Evolutionary conservation across 441 rosid species (phyloP).

Genomic region (Viola pubescens): DNA sequence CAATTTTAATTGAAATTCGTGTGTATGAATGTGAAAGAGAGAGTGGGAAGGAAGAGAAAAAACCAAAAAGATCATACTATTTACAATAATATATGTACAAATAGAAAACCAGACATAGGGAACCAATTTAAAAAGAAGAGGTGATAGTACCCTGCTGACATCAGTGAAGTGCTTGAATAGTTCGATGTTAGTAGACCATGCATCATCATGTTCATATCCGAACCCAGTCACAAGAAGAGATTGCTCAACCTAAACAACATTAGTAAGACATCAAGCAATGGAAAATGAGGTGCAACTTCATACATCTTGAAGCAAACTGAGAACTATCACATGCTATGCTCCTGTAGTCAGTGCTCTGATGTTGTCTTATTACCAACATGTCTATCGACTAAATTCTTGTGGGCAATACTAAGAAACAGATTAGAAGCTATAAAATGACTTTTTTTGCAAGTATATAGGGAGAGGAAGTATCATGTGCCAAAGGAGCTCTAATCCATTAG

Average conservation of each 20-base stretch:
- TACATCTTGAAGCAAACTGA: constrained; percentile 4
- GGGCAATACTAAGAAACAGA: no score
- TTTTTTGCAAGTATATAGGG: no score
- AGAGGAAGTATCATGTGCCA: no score
- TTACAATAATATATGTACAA: neutral
- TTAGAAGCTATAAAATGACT: no score
- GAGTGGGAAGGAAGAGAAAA: neutral
- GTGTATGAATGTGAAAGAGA: no score
- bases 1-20: constrained; percentile 7
- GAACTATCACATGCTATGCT: neutral
- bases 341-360: neutral
- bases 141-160: constrained; percentile 55
- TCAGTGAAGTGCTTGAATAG: constrained; percentile 93
- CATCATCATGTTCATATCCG: constrained; percentile 91
- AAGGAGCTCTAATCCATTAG: no score
- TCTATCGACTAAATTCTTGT: no score
- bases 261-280: constrained; percentile 8
- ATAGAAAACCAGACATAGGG: neutral
- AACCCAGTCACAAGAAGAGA: constrained; percentile 96
- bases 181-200: constrained; percentile 84
- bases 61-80: neutral
- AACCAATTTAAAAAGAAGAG: neutral
- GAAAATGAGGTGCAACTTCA: neutral
- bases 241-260: constrained; percentile 54
- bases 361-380: no score